Evolutionary conservation across 805 yeast species (phyloP).

Genomic region (Pichia exigua): DNA sequence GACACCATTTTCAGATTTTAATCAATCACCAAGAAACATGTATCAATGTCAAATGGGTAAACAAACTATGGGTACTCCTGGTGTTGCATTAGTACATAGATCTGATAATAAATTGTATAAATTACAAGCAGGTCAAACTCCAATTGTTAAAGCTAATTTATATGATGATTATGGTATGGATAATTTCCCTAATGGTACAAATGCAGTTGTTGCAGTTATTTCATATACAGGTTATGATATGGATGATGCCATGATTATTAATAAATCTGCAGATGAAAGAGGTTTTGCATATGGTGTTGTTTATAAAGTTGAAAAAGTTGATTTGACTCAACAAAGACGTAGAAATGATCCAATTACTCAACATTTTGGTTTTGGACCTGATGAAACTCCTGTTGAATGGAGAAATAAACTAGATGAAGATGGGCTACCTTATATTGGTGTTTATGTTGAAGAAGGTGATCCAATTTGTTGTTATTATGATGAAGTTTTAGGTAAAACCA

Average conservation of each 20-base stretch:
- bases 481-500: conserved; percentile 84
- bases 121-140: conserved; percentile 93
- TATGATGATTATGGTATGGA: conserved; percentile 98
- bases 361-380: conserved; percentile 90
- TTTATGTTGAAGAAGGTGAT: conserved; percentile 87
- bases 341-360: conserved; percentile 93
- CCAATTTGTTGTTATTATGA: conserved; percentile 91
- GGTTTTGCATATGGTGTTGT: conserved; percentile 98
- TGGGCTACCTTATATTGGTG: conserved; percentile 88
- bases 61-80: conserved; percentile 99
- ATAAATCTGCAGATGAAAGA: conserved; percentile 95
- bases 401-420: conserved; percentile 79
- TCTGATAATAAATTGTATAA: conserved; percentile 92
- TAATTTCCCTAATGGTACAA: conserved; percentile 96
- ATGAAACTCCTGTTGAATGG: conserved; percentile 91
- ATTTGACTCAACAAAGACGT: conserved; percentile 65
- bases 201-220: conserved; percentile 97
- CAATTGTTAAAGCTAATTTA: conserved; percentile 87
- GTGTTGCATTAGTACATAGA: conserved; percentile 87
- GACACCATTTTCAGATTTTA: conserved; percentile 97
- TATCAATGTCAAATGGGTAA: conserved; percentile 99
- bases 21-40: conserved; percentile 99
- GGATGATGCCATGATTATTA: conserved; percentile 99
- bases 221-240: conserved; percentile 99
- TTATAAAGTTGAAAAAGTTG: conserved; percentile 89